Conservation (phyloP, 75 land plant genomes). For the Selaginella tamariscina region DNA sequence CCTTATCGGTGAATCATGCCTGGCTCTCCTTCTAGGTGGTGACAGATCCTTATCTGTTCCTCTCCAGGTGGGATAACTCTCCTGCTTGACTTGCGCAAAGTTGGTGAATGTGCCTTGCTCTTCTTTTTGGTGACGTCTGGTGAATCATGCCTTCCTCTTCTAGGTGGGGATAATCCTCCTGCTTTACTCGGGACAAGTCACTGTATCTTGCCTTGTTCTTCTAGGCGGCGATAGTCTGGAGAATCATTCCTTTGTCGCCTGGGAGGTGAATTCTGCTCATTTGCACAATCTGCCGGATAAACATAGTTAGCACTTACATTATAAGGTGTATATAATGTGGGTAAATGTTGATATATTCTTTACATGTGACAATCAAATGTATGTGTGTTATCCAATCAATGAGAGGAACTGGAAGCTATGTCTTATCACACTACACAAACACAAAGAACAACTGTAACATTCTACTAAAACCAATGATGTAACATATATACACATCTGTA, state of each 20-base stretch:
- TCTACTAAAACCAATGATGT: neutral
- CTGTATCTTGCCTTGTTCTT: slow-evolving; percentile 3
- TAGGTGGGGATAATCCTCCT: no score
- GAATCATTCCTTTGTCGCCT: slow-evolving; percentile 5
- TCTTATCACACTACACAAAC: no score
- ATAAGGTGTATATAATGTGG: neutral
- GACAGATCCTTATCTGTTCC: slow-evolving; percentile 21
- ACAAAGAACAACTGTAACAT: neutral
- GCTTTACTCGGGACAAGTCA: slow-evolving; percentile 17
- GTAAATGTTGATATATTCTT: no score
- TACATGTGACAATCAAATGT: no score
- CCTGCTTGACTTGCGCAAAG: no score
- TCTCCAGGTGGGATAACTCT: neutral
- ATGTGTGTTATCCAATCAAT: no score
- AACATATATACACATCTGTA: neutral
- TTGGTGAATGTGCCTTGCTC: slow-evolving; percentile 4
- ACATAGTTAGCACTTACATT: neutral
- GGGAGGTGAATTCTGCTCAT: neutral
- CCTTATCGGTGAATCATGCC: neutral
- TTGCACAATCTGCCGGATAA: neutral
- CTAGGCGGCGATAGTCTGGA: slow-evolving; percentile 4
- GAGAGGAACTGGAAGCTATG: no score
- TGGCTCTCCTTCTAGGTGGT: slow-evolving; percentile 38
- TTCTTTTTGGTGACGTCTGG: slow-evolving; percentile 34
- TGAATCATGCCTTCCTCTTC: slow-evolving; percentile 7